phyloP scores from a whole-genome alignment of 106 monocot species.

The Acanthochlamys bracteata region DNA sequence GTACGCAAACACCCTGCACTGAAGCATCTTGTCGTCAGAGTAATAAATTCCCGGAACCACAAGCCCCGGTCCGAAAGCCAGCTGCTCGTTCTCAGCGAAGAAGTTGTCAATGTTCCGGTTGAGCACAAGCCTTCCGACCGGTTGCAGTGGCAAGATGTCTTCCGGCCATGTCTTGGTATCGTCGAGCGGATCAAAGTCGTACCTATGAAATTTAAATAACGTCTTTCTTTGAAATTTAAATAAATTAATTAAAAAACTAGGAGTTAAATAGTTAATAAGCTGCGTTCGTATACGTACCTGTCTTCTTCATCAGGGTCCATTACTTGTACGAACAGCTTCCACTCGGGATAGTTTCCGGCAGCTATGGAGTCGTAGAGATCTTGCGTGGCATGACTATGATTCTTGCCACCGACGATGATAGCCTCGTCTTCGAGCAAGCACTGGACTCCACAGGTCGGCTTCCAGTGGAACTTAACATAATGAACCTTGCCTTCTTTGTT shows the following conservation, averaged over 20 bases:
- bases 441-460: conserved; percentile 66
- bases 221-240: too few relatives aligned
- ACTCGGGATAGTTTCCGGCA: conserved; percentile 72
- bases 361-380: conserved; percentile 87
- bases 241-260: too few relatives aligned
- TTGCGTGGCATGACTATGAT: conserved; percentile 86
- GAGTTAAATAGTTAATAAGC: too few relatives aligned
- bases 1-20: conserved; percentile 65
- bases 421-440: conserved; percentile 69
- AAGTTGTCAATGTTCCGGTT: conserved; percentile 89
- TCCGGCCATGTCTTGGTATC: conserved; percentile 97
- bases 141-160: conserved; percentile 66
- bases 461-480: conserved; percentile 89
- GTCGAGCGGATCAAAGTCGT: conserved; percentile 81
- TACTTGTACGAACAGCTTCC: conserved; percentile 71
- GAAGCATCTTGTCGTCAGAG: conserved; percentile 88
- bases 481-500: conserved; percentile 44
- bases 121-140: conserved; percentile 68
- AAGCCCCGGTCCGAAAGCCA: conserved; percentile 72
- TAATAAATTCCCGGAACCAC: conserved; percentile 81
- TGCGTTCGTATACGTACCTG: conserved; percentile 15
- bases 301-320: conserved; percentile 51
- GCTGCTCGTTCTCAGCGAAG: conserved; percentile 78
- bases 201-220: conserved; percentile 19
- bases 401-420: conserved; percentile 38